Conservation (phyloP, 192 early-diverging fungal species). For the Umbelopsis sp. region DNA sequence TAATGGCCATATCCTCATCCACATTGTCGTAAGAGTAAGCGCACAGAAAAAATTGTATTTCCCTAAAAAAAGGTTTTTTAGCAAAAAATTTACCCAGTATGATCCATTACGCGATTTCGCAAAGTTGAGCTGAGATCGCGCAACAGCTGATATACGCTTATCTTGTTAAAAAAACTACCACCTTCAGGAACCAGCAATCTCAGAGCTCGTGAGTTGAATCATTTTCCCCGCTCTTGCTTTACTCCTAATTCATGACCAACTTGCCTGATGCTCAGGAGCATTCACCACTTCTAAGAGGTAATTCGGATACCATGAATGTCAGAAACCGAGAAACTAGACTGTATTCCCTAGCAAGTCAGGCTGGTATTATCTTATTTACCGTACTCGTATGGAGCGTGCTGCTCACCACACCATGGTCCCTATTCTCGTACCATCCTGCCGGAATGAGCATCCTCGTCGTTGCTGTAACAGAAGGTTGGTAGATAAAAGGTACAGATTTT, state of each 20-base stretch:
- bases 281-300: neutral
- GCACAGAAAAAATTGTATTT: too few species aligned
- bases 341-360: neutral
- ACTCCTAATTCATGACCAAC: neutral
- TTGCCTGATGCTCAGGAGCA: neutral
- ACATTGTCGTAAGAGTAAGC: too few species aligned
- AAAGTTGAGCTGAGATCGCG: neutral
- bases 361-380: slow-evolving; percentile 31
- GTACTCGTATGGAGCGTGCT: slow-evolving; percentile 27
- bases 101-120: neutral
- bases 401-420: slow-evolving; percentile 13
- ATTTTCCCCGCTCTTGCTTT: neutral
- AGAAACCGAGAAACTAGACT: neutral
- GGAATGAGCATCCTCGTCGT: slow-evolving; percentile 30
- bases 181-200: too few species aligned
- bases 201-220: neutral
- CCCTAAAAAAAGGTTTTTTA: neutral
- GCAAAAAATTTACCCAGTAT: neutral
- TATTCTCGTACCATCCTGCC: slow-evolving; percentile 39
- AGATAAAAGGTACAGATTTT: neutral
- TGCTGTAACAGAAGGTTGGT: slow-evolving; percentile 33
- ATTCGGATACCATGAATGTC: neutral
- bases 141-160: neutral
- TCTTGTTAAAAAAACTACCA: neutral
- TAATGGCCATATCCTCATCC: too few species aligned